These are phyloP conservation scores for Boletus reticuloceps DNA, from an alignment of 768 basidiomycete species.

Conservation along the genomic window DNA sequence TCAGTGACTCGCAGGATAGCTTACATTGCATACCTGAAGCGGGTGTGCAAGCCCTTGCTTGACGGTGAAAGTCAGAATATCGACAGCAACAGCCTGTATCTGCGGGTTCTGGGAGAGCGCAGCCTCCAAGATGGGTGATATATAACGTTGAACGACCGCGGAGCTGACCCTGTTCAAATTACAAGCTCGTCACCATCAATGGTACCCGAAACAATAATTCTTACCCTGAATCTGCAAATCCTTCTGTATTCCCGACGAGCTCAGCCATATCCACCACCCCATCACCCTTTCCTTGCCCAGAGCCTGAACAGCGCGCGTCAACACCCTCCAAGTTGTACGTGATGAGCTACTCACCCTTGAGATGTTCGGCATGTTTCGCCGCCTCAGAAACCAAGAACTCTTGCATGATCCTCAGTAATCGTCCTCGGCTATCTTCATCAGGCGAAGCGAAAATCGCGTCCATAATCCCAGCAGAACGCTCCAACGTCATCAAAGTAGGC, in stretches of 20 bases:
- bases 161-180: constrained; percentile 74
- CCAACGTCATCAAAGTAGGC: constrained; percentile 85
- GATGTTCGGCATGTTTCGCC: constrained; percentile 67
- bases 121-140: constrained; percentile 76
- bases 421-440: constrained; percentile 69
- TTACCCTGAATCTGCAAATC: constrained; percentile 96
- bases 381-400: constrained; percentile 88
- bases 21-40: constrained; percentile 59
- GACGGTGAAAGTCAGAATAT: constrained; percentile 89
- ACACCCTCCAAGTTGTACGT: neutral
- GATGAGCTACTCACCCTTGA: constrained; percentile 49
- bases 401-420: constrained; percentile 84
- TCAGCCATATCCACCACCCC: constrained; percentile 84
- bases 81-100: constrained; percentile 82
- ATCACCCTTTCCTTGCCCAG: constrained; percentile 22
- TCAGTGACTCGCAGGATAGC: neutral
- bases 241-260: constrained; percentile 91
- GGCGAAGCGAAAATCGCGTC: constrained; percentile 78
- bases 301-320: constrained; percentile 5
- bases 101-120: constrained; percentile 67
- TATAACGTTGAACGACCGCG: constrained; percentile 90
- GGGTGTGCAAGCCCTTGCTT: constrained; percentile 96
- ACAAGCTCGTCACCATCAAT: neutral
- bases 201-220: constrained; percentile 16
- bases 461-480: constrained; percentile 80